phyloP scores from a whole-genome alignment of 2,329 filamentous ascomycete species.

The Phyllosticta citriasiana region DNA sequence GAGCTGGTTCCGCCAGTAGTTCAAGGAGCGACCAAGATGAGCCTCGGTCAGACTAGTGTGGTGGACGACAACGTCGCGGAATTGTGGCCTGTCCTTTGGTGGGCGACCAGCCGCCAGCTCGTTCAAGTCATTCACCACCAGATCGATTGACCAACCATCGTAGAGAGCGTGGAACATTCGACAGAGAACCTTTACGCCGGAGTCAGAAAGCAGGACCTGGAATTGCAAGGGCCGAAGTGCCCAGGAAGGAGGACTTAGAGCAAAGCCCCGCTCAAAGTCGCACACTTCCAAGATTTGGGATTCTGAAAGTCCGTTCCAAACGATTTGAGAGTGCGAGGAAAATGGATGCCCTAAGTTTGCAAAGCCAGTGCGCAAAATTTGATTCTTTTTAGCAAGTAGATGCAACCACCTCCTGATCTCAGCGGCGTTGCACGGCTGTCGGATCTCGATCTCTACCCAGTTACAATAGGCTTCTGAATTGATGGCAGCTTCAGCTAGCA shows the following conservation, averaged over 20 bases:
- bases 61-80: conserved; percentile 47
- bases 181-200: conserved; percentile 26
- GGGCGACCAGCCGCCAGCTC: conserved; percentile 33
- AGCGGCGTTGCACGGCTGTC: conserved; percentile 15
- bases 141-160: conserved; percentile 86
- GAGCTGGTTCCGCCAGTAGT: conserved; percentile 64
- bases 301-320: conserved; percentile 46
- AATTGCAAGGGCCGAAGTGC: conserved; percentile 52
- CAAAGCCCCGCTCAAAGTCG: conserved; percentile 31
- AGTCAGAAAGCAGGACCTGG: conserved; percentile 36
- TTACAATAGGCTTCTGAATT: conserved; percentile 63
- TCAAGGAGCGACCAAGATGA: conserved; percentile 34
- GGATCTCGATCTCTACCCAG: conserved; percentile 54
- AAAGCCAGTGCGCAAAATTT: conserved; percentile 68
- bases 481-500: conserved; percentile 64
- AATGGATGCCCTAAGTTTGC: conserved; percentile 32
- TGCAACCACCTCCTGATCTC: conserved; percentile 31
- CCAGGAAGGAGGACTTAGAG: conserved; percentile 25
- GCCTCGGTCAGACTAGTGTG: conserved; percentile 25
- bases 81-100: conserved; percentile 43
- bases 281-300: conserved; percentile 37
- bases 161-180: conserved; percentile 76
- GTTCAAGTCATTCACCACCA: conserved; percentile 59
- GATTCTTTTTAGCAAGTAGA: conserved; percentile 37
- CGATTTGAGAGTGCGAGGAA: conserved; percentile 48